Evolutionary conservation across 441 rosid genomes (phyloP), one percentile per base, ranked within the genome.

Genomic region (Erysimum pusillum): DNA sequence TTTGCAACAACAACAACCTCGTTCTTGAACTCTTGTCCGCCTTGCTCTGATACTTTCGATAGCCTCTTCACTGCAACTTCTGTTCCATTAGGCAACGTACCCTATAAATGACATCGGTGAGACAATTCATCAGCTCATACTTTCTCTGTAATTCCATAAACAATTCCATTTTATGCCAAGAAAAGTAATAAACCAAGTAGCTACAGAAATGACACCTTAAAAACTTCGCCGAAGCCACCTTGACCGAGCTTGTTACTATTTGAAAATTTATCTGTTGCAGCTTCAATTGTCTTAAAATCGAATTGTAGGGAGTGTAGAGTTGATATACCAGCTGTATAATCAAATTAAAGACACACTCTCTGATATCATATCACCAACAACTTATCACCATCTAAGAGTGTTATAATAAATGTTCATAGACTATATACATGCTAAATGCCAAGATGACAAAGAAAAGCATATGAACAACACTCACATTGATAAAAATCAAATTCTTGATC

Each of bases 11-110:
- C 8, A 36, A 36, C 39, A 8, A 79, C 88, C 74, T 86, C 90
- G 6, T 74, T 85, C 70, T 80, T 87, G 65, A 87, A 87, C 69
- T 84, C 86, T 56, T 69, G 42, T 17, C 41, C 74, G 2, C 86
- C 87, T 79, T 84, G 86, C 15, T 70, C 63, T 18, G 86, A 86
- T 28, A 70, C 58, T 56, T 18, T 63, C 1, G 81, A 73, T 1
- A 51, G 14, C 41, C 85, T 75, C 61, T 82, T 86, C 3, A 82
- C 81, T 0, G 87, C 87, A 5, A 86, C 70, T 32, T 78, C 77
- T 25, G 46, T 83, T 76, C 86, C 85, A 74, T 53, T 59, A 14
- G 63, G 31, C 41, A 83, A 79, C 5, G 13, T 48, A 20, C 86
- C 87, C 87, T 86, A 36, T 10, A 36, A 1, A 36, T 36, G 8